Base-by-base conservation (phyloP, 306 rosid species). In the Abrus precatorius region DNA sequence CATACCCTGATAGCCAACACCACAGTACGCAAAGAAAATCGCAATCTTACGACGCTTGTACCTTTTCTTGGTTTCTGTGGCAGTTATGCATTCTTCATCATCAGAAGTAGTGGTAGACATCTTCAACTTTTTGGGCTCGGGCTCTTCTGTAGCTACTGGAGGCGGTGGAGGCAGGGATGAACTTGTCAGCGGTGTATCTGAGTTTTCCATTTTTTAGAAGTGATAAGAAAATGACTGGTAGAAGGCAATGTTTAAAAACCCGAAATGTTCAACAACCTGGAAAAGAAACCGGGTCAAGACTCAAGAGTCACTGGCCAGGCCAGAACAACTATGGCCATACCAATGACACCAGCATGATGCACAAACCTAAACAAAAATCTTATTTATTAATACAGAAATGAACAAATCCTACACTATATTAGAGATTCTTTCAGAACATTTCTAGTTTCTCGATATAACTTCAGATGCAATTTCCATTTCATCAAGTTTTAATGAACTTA, bases 1-100 rank as follows among this genome's bases (percentile, higher is more conserved):
- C 97, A 95, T 95, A 56, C 97, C 99, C 83, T 95, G 97, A 82
- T 93, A 95, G 66, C 99, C 97, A 40, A 93, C 97, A 38, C 97
- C 99, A n/a, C 92, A 89, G 73, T 91, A 93, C 41, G 97, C 99
- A 71, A 95, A 93, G 89, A 92, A 92, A 77, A 95, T 88, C 5
- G 97, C 97, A 41, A 92, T 63, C 68, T 92, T 95, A 53, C 95
- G 94, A 40, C 95, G 97, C 90, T 93, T 95, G 90, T 89, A 88
- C 45, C 92, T 80, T 67, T 73, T 86, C 89, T 86, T 88, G 53
- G 86, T 36, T 2, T 72, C 78, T 6, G 75, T 38, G 73, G 80
- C 62, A 78, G 66, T 9, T 43, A 66, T 47, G 53, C 87, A 56
- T 68, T 77, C 84, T 81, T 95, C 97, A 72, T 91, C 95, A 74